Conservation (phyloP, 2,329 filamentous ascomycete genomes). For the Aureobasidium sp. region DNA sequence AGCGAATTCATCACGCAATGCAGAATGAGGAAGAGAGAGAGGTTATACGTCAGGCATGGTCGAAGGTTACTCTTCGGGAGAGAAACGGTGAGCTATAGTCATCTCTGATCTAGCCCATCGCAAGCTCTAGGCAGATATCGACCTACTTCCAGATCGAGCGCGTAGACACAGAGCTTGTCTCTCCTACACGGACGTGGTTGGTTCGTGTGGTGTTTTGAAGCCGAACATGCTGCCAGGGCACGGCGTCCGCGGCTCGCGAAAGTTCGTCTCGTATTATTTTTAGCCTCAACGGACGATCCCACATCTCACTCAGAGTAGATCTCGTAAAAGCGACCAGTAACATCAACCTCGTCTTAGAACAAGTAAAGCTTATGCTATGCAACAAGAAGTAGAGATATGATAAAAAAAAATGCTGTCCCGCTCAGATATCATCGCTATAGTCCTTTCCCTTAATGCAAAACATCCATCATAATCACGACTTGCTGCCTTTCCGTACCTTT, state of each 20-base stretch:
- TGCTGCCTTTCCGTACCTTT: slow-evolving; percentile 4
- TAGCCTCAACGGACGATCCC: too few species aligned
- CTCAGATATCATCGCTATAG: too few species aligned
- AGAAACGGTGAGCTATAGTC: not conserved
- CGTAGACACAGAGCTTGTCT: too few species aligned
- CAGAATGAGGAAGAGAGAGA: not conserved
- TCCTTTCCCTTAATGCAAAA: slow-evolving; percentile 6
- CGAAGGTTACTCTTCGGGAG: slow-evolving; percentile 12
- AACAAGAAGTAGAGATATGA: not conserved
- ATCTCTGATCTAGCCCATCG: not conserved
- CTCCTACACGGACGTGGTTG: not conserved
- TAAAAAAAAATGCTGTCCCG: too few species aligned
- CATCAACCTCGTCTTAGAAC: too few species aligned
- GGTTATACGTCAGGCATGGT: not conserved
- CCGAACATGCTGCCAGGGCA: not conserved
- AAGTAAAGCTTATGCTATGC: not conserved
- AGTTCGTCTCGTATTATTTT: too few species aligned
- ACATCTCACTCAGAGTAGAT: too few species aligned
- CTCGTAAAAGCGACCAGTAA: not conserved
- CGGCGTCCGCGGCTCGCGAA: not conserved
- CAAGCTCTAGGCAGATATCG: too few species aligned
- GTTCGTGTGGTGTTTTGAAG: not conserved
- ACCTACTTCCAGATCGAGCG: not conserved
- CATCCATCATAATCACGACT: not conserved
- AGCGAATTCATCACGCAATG: not conserved